A percentile compares a stretch with the other conserved stretches of the same genome.
phyloP scores from a whole-genome alignment of 2,329 filamentous ascomycete genomes.

The Verticillium longisporum region DNA sequence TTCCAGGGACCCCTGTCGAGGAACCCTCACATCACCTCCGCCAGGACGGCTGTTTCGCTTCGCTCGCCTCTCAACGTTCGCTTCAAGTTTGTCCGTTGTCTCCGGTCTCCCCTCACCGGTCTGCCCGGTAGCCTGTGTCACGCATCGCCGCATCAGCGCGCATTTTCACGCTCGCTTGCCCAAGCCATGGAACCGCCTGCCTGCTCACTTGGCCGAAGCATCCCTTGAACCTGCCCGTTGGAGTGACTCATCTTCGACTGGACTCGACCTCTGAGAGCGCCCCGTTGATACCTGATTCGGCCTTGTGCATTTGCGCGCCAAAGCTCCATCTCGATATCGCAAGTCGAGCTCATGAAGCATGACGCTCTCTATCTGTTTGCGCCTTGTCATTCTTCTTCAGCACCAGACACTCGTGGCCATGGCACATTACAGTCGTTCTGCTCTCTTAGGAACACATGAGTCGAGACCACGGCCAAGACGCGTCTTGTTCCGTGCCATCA shows the following conservation, averaged over 20 bases:
- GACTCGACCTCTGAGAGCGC: not conserved
- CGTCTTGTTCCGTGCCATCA: too few relatives aligned
- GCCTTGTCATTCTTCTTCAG: not conserved
- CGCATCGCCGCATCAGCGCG: not conserved
- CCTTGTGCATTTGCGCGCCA: not conserved
- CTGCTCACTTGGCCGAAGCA: not conserved
- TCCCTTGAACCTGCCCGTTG: not conserved
- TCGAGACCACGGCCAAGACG: too few relatives aligned
- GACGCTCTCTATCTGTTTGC: too few relatives aligned
- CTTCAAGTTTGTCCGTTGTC: not conserved
- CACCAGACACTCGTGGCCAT: not conserved
- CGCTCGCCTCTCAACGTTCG: not conserved
- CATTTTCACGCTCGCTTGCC: not conserved
- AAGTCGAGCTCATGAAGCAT: not conserved
- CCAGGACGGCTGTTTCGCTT: not conserved
- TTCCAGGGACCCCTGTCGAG: not conserved
- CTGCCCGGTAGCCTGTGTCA: not conserved
- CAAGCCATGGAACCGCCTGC: not conserved
- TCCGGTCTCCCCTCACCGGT: not conserved
- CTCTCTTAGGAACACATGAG: too few relatives aligned
- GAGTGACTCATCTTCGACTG: not conserved
- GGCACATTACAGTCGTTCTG: not conserved
- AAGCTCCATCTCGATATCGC: not conserved
- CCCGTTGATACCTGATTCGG: not conserved
- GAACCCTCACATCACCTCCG: not conserved